Evolutionary conservation across 345 rosid genomes (phyloP), one percentile per base, ranked within the genome.

Genomic region (Erodium maritimum): DNA sequence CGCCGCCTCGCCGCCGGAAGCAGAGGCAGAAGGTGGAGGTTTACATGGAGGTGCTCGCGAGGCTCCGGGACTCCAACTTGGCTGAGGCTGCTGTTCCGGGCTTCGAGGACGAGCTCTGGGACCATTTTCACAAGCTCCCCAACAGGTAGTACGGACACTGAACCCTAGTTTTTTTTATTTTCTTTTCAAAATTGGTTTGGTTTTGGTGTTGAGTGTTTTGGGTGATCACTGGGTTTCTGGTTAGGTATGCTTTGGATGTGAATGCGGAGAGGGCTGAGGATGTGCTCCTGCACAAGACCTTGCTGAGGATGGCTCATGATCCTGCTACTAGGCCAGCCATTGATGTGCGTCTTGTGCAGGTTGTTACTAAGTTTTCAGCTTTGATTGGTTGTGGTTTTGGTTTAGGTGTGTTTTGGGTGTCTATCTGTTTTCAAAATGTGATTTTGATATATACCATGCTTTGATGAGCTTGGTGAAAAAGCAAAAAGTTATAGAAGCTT

Each of bases 201-300:
- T 4, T 62, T n/a, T 56, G 37, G 34, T n/a, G 34, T 55, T 18
- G 23, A 33, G n/a, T n/a, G n/a, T 2, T 14, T 58, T 37, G 8
- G 50, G 51, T 58, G 33, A 33, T 20, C 22, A 19, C 23, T n/a
- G 61, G 21, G 17, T 16, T 46, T 19, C 51, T 58, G 54, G 34
- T 60, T 29, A 85, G 91, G 56, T 85, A 82, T 65, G 85, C 91
- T 7, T 59, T 79, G 66, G 88, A 85, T 59, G 83, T 85, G 70
- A 77, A 79, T 58, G 75, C 73, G 59, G 91, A 80, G 69, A 80
- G 68, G 68, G 77, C 88, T 13, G 65, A 82, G 55, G 88, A 85
- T 68, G 91, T 82, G 50, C 76, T 80, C 5, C 75, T 80, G 84
- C 88, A 85, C 69, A 78, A 80, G 67, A 82, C 73, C 63, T 73